A percentile compares a stretch with the other conserved stretches of the same genome.
phyloP scores from a whole-genome alignment of 768 basidiomycete species.

The Suillus lakei region DNA sequence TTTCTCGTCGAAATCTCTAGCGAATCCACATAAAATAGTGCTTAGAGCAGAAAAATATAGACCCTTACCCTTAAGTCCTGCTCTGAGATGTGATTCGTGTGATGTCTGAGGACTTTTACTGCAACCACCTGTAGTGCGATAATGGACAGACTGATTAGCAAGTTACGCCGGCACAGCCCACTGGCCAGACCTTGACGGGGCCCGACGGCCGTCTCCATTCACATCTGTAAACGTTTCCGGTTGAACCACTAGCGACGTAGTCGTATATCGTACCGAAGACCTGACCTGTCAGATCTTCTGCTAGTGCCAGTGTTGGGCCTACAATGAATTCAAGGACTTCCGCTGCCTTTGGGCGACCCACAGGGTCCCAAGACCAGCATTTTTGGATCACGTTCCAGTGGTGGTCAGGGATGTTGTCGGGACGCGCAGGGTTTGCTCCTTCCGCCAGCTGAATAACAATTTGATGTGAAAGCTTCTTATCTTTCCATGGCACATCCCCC shows the following conservation, averaged over 20 bases:
- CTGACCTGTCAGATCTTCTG: conserved; percentile 2
- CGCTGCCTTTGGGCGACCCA: neutral
- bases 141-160: too few relatives aligned
- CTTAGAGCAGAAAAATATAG: neutral
- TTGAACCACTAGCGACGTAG: neutral
- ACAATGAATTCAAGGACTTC: neutral
- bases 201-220: neutral
- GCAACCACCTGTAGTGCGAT: neutral
- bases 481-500: neutral
- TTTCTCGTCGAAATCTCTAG: conserved; percentile 21
- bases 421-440: rapidly evolving
- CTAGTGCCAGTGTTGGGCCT: neutral
- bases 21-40: neutral
- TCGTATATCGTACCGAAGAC: neutral
- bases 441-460: neutral
- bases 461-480: neutral
- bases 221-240: neutral
- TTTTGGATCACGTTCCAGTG: neutral
- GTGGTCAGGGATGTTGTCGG: rapidly evolving
- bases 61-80: neutral
- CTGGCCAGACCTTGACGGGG: neutral
- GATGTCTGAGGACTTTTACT: neutral
- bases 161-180: too few relatives aligned
- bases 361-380: neutral
- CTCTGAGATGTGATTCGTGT: neutral